Base-by-base conservation (phyloP, 176 grass and related monocot species). In the Elymus sibiricus region DNA sequence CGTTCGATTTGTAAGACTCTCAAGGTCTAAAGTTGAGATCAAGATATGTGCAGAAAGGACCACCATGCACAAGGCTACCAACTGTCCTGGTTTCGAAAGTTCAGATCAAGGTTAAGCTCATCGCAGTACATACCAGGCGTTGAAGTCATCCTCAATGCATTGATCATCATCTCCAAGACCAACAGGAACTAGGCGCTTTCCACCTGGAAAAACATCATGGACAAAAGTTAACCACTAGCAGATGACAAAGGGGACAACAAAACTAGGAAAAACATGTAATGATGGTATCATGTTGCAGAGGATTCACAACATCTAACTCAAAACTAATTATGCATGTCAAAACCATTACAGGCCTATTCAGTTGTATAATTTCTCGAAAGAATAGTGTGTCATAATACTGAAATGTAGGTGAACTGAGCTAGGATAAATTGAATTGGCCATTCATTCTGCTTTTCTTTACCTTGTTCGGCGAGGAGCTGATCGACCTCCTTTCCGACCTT, bases 111-210 rank as follows among this genome's bases (percentile, higher is more conserved):
- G 42, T 46, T 44, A 72, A 73, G 84, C 76, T 83, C 22, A 31
- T 49, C 22, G 17, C 46, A 13, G 42, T 47, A 29, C 37, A 7
- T 92, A 98, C 96, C 96, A 98, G 24, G 93, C 81, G 3, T 91
- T 88, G 67, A 98, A 95, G 79, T 98, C 96, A 79, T 98, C 93
- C 88, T 98, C 96, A 82, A 98, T 94, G 79, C 93, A 98, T 75
- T 94, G 96, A 84, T 98, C 96, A 64, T 98, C 96, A 77, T 98
- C 96, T 86, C 96, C 96, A 65, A 98, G 88, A 70, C 96, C 96
- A 53, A 98, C 75, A 76, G 96, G 84, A 83, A 95, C 46, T 24
- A 98, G 25, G 7, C 86, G 83, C 43, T 94, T 98, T 71, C 81
- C 96, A 92, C 93, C 96, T 98, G 70, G 16, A 90, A 70, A 29